Base-by-base conservation (phyloP, 352 stramenopile species). In the Phytophthora ramorum region DNA sequence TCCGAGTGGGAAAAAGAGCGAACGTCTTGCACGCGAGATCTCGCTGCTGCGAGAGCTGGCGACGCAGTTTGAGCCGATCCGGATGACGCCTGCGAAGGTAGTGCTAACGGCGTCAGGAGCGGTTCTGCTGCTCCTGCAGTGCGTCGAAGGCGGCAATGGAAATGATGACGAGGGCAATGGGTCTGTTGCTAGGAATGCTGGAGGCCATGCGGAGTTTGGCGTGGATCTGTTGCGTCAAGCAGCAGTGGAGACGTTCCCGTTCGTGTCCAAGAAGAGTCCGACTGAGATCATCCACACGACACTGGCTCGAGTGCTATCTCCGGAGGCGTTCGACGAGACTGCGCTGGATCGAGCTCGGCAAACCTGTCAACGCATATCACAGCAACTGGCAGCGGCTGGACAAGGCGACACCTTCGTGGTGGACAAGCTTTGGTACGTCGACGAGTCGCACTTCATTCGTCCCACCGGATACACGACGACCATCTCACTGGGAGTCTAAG, bases 201-300 rank as follows among this genome's bases (percentile, higher is more conserved):
- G 70, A n/a, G 58, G 24, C 4, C 55, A 71, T 26, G 63, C 56
- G 7, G 66, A 75, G 56, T 85, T 79, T 50, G 69, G 76, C 3
- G 60, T 87, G 10, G 81, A 90, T 34, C 70, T 79, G 26, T 41
- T 89, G 20, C 79, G 76, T 24, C 65, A 75, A 13, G 34, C 49
- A 9, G 78, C 76, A 0, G 68, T 66, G 40, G 51, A 78, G 22
- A 75, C 32, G n/a, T 83, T 87, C 50, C 66, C 69, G 40, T 69
- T 73, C 55, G 66, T 78, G 19, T 78, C 80, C 14, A 45, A 54
- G 34, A 56, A 66, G 12, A 66, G 71, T 34, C 58, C 68, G 2
- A 56, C 22, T 14, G 55, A 54, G 12, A 88, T 90, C 67, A 76
- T 87, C 47, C 80, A 91, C 69, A 72, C 76, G 57, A 91, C 83